Base-by-base conservation (phyloP, 106 monocot species). In the Acanthochlamys bracteata region DNA sequence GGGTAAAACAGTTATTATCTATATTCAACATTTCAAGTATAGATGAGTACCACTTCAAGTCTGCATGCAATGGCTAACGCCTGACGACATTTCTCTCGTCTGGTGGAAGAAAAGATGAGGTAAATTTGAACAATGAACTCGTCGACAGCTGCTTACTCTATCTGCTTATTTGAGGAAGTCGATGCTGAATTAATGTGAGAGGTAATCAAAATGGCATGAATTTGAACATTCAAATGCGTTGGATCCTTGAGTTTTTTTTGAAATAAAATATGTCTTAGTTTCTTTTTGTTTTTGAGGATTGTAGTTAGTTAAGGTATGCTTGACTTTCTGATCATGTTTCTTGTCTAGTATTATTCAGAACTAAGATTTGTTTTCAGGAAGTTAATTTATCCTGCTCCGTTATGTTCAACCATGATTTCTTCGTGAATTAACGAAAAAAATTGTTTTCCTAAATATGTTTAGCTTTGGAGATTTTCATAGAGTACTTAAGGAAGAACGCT, bases 1-100 rank as follows among this genome's bases (percentile, higher is more conserved):
- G 33, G 33, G 33, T 33, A 33, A 33, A 78, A 78, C 20, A 61
- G 57, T 41, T 78, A 75, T 61, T 69, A 73, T 72, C 71, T 86
- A 21, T 86, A 86, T 65, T 86, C 81, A 11, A 86, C 78, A n/a
- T n/a, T n/a, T n/a, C n/a, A n/a, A n/a, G n/a, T 4, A 67, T 82
- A 4, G 85, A 86, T 49, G 81, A 86, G 16, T 68, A 66, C 39
- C 81, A 86, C 62, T 82, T 81, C 75, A 82, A 75, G 69, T 73
- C 72, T 59, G 78, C 73, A 58, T 73, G 41, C 40, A 66, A 53
- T 41, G 17, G 66, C 52, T 66, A 52, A 66, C 8, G 49, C 15
- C 49, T 49, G 33, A 33, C 33, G 6, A 33, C 33, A 33, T 33
- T 33, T 33, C 33, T 33, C 6, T 33, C 6, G 6, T 33, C 33